A percentile compares a stretch with the other conserved stretches of the same genome.
Evolutionary conservation across 352 stramenopile genomes (phyloP).

Genomic region (Phytopythium cucurbitacearum): DNA sequence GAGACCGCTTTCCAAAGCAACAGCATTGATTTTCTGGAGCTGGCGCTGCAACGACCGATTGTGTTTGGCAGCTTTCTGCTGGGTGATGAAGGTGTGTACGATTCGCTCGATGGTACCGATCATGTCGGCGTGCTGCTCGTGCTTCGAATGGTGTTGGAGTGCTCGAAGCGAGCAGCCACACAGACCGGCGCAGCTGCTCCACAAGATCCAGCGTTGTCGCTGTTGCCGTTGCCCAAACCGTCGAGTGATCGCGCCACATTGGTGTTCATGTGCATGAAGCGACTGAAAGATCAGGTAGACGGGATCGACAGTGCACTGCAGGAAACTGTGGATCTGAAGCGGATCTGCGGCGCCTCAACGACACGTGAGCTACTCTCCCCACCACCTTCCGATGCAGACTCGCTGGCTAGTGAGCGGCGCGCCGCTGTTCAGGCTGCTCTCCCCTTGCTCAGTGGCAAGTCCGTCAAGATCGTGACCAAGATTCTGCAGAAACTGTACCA

Average conservation of each 20-base stretch:
- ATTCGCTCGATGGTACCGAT: conserved; percentile 50
- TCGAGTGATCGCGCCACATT: conserved; percentile 54
- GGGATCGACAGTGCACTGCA: conserved; percentile 14
- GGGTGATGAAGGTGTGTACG: conserved; percentile 33
- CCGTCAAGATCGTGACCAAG: conserved; percentile 71
- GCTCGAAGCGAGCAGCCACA: conserved; percentile 47
- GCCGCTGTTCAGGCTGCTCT: conserved; percentile 37
- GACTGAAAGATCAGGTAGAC: conserved; percentile 38
- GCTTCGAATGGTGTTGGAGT: conserved; percentile 70
- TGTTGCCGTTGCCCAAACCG: conserved; percentile 50
- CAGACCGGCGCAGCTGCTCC: conserved; percentile 8
- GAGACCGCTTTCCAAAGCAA: conserved; percentile 60
- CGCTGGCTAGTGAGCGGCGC: conserved; percentile 7
- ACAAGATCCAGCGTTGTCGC: conserved; percentile 8
- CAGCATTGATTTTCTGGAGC: conserved; percentile 51
- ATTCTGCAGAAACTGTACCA: conserved; percentile 65
- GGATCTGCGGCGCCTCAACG: conserved; percentile 34
- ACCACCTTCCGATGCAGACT: background rate
- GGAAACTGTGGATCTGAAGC: conserved; percentile 45
- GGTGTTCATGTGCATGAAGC: conserved; percentile 79
- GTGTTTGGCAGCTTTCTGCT: conserved; percentile 60
- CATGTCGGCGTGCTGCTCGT: conserved; percentile 69
- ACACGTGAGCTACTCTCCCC: conserved; percentile 24
- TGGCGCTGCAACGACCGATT: conserved; percentile 49
- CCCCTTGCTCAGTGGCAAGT: conserved; percentile 50